phyloP scores from a whole-genome alignment of 225 moss, liverwort and hornwort genomes.

The Straminergon stramineum region DNA sequence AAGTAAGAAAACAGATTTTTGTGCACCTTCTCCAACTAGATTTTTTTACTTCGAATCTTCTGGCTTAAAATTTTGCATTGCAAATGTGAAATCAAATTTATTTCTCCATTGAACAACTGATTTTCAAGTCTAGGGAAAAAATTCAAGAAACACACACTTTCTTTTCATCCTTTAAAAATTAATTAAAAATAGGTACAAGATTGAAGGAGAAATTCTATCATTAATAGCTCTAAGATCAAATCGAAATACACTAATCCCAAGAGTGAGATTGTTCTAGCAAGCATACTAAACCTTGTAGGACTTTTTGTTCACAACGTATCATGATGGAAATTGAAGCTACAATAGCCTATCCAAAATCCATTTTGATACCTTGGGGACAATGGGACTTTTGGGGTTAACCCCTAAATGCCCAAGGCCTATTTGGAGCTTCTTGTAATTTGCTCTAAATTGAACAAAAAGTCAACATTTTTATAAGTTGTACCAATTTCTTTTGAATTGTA shows the following conservation, averaged over 20 bases:
- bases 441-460: too few species aligned
- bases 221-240: neutral
- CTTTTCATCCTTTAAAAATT: neutral
- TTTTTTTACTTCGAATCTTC: neutral
- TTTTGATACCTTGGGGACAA: too few species aligned
- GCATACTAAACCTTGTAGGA: neutral
- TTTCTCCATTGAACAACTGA: neutral
- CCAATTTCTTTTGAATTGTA: too few species aligned
- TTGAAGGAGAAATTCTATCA: neutral
- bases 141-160: rapidly evolving
- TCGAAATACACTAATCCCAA: neutral
- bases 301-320: neutral
- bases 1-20: rapidly evolving
- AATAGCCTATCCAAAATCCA: too few species aligned
- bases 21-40: neutral
- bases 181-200: neutral
- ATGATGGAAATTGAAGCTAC: too few species aligned
- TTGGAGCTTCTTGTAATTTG: too few species aligned
- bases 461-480: too few species aligned
- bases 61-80: neutral
- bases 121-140: neutral
- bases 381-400: too few species aligned
- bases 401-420: too few species aligned
- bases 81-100: neutral
- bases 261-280: neutral